Evolutionary conservation across 176 grass and related monocot species (phyloP).

Genomic region (Musa beccarii): DNA sequence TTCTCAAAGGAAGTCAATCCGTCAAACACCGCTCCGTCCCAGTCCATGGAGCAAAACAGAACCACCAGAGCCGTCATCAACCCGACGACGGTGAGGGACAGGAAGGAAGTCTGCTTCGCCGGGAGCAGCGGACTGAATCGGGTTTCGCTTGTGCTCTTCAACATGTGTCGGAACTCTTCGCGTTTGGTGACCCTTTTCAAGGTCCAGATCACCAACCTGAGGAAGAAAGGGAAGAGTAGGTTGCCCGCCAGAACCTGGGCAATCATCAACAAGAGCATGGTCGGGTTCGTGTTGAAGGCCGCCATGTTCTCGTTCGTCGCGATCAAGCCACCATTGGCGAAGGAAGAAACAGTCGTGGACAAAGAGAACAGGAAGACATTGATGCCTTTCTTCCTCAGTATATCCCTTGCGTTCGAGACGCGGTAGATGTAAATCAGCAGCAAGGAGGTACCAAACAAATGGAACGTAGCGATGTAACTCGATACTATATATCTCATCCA

Average conservation of each 20-base stretch:
- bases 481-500: conserved; percentile 31
- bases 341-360: conserved; percentile 45
- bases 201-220: conserved; percentile 30
- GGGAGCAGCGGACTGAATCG: conserved; percentile 22
- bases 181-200: conserved; percentile 6
- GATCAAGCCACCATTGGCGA: conserved; percentile 64
- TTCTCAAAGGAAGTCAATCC: conserved; percentile 48
- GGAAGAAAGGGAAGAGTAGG: conserved; percentile 47
- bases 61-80: conserved; percentile 11
- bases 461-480: conserved; percentile 32
- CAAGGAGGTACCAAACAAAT: conserved; percentile 27
- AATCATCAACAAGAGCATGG: conserved; percentile 44
- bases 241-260: conserved; percentile 50
- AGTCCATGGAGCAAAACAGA: conserved; percentile 53
- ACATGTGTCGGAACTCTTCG: background rate
- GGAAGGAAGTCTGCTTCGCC: conserved; percentile 8
- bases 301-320: conserved; percentile 72
- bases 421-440: conserved; percentile 42
- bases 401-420: conserved; percentile 35
- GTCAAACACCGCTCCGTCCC: conserved; percentile 42
- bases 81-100: conserved; percentile 21
- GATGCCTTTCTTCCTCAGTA: conserved; percentile 51
- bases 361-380: conserved; percentile 34
- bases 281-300: conserved; percentile 40
- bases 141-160: conserved; percentile 20